Base-by-base conservation (phyloP, 169 alveolate species). In the Theileria annulata region DNA sequence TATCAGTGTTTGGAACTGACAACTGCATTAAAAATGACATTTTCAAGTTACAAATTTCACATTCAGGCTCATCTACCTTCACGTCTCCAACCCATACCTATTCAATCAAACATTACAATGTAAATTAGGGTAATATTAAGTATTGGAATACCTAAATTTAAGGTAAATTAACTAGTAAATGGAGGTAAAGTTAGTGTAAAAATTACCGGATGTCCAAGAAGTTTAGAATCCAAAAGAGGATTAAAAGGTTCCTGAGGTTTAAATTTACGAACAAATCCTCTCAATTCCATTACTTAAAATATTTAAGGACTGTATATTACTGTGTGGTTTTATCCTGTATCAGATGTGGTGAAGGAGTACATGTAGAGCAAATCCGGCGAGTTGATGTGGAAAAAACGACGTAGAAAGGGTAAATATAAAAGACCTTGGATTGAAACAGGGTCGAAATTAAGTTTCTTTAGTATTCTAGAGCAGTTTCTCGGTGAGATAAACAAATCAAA, bases 11-110 rank as follows among this genome's bases (percentile, higher is more conserved):
- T 13, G 75, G 33, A 21, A 25, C 37, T 4, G 71, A 62, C 62
- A 84, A 25, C 66, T 84, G 90, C 85, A 84, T 71, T 56, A 84
- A 49, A 69, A 71, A 84, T 10, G 56, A 30, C 68, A 77, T 58
- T 9, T 68, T 31, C 28, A 27, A 19, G 0, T 25, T 17, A 48
- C 90, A 84, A 10, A 77, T 21, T 5, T 27, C 84, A 25, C 90
- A 84, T 23, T 23, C 15, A 25, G 70, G 62, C 3, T 15, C 49
- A 3, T 69, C 79, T 0, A 58, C 59, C 0, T 15, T 21, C 19
- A 30, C 12, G 47, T 27, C 21, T 13, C 47, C 79, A 67, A 71
- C 19, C 6, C 13, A 42, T 1, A 42, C 51, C 51, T 42, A 42
- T 10, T 23, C 56, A 8, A 47, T 19, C 15, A 23, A 80, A 59